phyloP scores from a whole-genome alignment of 805 yeast species.

The Yamadazyma philogaea region DNA sequence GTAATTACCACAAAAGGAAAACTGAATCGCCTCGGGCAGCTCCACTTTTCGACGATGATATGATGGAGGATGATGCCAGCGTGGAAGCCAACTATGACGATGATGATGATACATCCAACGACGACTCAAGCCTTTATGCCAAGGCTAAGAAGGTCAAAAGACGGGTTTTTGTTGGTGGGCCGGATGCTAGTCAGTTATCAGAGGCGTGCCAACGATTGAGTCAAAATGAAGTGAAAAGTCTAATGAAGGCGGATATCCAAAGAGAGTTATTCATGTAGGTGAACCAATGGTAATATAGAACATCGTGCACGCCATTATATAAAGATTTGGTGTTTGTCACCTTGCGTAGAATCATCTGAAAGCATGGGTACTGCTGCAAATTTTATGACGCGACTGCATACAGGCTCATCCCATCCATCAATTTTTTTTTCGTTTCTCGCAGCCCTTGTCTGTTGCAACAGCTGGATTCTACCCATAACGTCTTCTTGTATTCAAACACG shows the following conservation, averaged over 20 bases:
- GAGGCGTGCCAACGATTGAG: constrained; percentile 3
- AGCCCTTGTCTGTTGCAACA: constrained; percentile 2
- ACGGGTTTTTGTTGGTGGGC: constrained; percentile 1
- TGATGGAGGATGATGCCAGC: constrained; percentile 12
- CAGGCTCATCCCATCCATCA: constrained; percentile 7
- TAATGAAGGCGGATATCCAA: constrained; percentile 11
- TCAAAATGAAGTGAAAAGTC: constrained; percentile 2
- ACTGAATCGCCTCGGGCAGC: neutral
- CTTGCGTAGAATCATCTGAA: neutral
- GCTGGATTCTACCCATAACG: neutral
- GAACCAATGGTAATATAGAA: neutral
- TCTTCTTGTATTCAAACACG: neutral
- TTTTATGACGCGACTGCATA: constrained; percentile 1
- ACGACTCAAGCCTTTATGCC: constrained; percentile 5
- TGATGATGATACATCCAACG: constrained; percentile 10
- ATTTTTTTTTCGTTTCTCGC: constrained; percentile 4
- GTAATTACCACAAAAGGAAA: neutral
- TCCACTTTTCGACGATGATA: constrained; percentile 6
- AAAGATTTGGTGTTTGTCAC: too few species aligned
- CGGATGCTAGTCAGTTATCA: constrained; percentile 2
- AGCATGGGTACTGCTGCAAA: neutral
- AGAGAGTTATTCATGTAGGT: neutral
- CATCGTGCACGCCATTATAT: too few species aligned
- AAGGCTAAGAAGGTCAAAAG: constrained; percentile 3
- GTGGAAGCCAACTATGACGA: constrained; percentile 13